phyloP scores from a whole-genome alignment of 169 alveolate genomes.

The Cryptosporidium xiaoi region DNA sequence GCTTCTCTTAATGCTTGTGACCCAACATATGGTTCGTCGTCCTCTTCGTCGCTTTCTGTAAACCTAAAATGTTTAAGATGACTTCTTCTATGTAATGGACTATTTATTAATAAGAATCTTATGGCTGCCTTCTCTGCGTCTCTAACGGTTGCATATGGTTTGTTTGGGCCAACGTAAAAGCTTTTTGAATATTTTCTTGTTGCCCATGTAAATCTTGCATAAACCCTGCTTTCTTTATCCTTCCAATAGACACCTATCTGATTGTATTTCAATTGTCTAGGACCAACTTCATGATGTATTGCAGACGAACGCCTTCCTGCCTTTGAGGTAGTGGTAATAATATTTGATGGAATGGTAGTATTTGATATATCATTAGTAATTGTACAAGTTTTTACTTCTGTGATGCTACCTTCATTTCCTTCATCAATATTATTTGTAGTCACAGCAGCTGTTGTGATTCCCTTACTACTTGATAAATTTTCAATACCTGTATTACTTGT shows the following conservation, averaged over 20 bases:
- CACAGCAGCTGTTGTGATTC: no score
- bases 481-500: conserved; percentile 17
- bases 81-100: conserved; percentile 68
- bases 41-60: conserved; percentile 71
- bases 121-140: conserved; percentile 74
- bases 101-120: conserved; percentile 51
- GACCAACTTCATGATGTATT: conserved; percentile 53
- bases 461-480: neutral
- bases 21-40: conserved; percentile 72
- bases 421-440: no score
- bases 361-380: no score
- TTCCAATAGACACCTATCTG: conserved; percentile 74
- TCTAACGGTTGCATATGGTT: conserved; percentile 73
- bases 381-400: no score
- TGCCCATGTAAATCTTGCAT: conserved; percentile 76
- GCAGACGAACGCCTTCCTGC: conserved; percentile 50
- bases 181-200: conserved; percentile 71
- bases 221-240: conserved; percentile 72
- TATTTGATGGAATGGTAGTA: neutral
- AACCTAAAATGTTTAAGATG: conserved; percentile 73
- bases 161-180: conserved; percentile 69
- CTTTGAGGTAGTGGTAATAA: conserved; percentile 8
- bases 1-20: conserved; percentile 72
- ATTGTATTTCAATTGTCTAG: conserved; percentile 60
- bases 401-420: no score